Percentiles rank a stretch among this genome's conserved stretches.
Conservation (phyloP, 176 grass and related monocot species). For the Tillandsia fasciculata region DNA sequence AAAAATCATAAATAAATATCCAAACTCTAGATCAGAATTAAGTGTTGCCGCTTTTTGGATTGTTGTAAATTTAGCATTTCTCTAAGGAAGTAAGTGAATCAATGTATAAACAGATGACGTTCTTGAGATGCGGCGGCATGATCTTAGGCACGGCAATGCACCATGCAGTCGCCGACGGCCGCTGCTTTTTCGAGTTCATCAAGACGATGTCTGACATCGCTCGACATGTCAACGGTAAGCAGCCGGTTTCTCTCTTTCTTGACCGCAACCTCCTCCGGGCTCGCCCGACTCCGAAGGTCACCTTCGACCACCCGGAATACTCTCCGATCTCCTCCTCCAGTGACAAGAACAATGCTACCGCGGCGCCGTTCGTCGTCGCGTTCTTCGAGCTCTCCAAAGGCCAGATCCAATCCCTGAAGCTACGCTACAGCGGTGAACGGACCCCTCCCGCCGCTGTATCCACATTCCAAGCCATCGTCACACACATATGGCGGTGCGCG, state of each 20-base stretch:
- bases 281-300: constrained; percentile 3
- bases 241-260: constrained; percentile 11
- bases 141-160: not conserved
- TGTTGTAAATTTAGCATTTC: not conserved
- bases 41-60: no score
- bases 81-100: not conserved
- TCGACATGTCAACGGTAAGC: not conserved
- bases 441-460: not conserved
- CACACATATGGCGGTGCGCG: constrained; percentile 26
- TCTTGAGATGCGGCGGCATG: constrained; percentile 8
- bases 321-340: not conserved
- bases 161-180: constrained; percentile 1
- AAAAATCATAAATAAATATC: no score
- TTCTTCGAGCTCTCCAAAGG: constrained; percentile 15
- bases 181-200: not conserved
- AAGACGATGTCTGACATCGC: not conserved
- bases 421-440: not conserved
- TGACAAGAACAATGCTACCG: not conserved
- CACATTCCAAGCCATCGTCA: constrained; percentile 21
- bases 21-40: no score
- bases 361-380: not conserved
- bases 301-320: not conserved
- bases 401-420: constrained; percentile 13
- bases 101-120: not conserved
- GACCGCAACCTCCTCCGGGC: constrained; percentile 22